Conservation (phyloP, 768 basidiomycete species). For the Lentinula sp. region DNA sequence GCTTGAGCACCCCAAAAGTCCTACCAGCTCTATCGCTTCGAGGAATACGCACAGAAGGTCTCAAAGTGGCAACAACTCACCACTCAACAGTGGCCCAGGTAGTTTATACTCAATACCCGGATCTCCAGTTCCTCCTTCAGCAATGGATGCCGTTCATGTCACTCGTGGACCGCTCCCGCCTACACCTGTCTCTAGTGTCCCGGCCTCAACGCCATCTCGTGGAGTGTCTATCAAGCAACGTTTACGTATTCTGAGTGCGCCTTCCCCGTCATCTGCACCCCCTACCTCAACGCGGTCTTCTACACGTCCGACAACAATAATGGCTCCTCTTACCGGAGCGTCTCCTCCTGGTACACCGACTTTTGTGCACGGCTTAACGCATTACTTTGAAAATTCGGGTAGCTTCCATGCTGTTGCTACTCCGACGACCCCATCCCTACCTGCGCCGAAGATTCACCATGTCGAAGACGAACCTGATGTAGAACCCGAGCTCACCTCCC, state of each 20-base stretch:
- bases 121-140: constrained; percentile 34
- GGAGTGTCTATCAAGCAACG: constrained; percentile 54
- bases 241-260: constrained; percentile 62
- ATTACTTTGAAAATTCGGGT: constrained; percentile 28
- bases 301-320: constrained; percentile 12
- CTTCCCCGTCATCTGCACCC: constrained; percentile 28
- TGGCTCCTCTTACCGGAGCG: not conserved
- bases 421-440: constrained; percentile 33
- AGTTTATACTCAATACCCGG: constrained; percentile 36
- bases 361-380: not conserved
- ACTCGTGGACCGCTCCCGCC: constrained; percentile 34
- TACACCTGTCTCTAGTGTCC: constrained; percentile 18
- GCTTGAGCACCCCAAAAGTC: constrained; percentile 3
- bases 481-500: constrained; percentile 7
- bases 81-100: constrained; percentile 17
- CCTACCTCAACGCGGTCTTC: constrained; percentile 18
- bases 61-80: constrained; percentile 3
- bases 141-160: constrained; percentile 8
- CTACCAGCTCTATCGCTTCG: not conserved
- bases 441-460: constrained; percentile 16
- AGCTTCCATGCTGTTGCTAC: constrained; percentile 56
- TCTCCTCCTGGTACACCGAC: constrained; percentile 7
- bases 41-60: not conserved
- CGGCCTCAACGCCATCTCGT: constrained; percentile 18
- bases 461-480: constrained; percentile 9